Evolutionary conservation across 257 asterid species (phyloP), one percentile per base, ranked within the genome.

Genomic region (Fraxinus pennsylvanica): DNA sequence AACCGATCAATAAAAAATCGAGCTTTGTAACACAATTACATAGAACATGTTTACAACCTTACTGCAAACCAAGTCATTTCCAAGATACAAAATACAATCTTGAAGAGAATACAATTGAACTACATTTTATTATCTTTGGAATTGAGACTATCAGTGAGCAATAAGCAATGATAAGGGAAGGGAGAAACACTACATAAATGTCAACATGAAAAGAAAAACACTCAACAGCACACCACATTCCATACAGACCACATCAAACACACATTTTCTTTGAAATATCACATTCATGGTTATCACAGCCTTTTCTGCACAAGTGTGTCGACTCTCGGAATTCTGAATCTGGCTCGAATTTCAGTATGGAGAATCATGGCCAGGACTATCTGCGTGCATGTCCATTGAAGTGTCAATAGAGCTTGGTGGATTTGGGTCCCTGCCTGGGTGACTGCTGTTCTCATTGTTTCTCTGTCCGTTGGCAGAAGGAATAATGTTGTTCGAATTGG

Each of bases 321-420:
- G 33, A 25, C 17, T 25, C 35, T 10, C 15, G 2, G 69, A 10
- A 15, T 22, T 63, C 35, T 25, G 69, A 63, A 25, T 19, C 36
- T 1, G 4, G 14, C n/a, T 38, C 9, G 47, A 65, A 25, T 75
- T 77, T 82, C 80, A 80, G 80, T 87, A 87, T 71, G 88, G 90
- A 71, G 91, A 89, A 81, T 89, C 93, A 2, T 89, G 88, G 43
- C 85, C 83, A 13, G 94, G 92, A 84, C 92, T 88, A 77, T 90
- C 92, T 8, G 91, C 81, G 47, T 90, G 94, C 89, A 90, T 90
- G 76, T 90, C 94, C 94, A 90, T 90, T 25, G 90, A 85, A 47
- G 90, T 80, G 72, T 90, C 92, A 3, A 86, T 90, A 15, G 88
- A 89, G 79, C 87, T 83, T 12, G 82, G 91, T 21, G 86, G 85